phyloP scores from a whole-genome alignment of 805 yeast genomes.

The Yarrowia bubula region DNA sequence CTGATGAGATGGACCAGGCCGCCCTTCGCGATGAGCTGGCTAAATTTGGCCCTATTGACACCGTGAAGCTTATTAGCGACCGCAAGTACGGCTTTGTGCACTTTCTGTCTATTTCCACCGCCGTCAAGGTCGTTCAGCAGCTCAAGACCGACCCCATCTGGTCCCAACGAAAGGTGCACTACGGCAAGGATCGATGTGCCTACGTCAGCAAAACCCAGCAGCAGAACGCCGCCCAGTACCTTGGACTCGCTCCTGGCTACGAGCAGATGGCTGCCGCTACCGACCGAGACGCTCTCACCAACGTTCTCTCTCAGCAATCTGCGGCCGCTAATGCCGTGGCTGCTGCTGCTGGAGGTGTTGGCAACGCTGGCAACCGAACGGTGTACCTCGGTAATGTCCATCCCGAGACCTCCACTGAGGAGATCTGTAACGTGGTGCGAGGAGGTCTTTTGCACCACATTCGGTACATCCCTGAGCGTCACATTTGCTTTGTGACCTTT shows the following conservation, averaged over 20 bases:
- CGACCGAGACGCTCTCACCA: constrained; percentile 49
- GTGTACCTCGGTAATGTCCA: constrained; percentile 89
- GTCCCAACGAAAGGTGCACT: constrained; percentile 73
- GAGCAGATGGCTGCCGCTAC: constrained; percentile 75
- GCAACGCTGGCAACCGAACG: constrained; percentile 88
- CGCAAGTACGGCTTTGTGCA: constrained; percentile 83
- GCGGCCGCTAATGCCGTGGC: constrained; percentile 99
- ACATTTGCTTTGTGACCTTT: constrained; percentile 91
- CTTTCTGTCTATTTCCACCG: constrained; percentile 78
- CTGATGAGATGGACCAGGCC: constrained; percentile 62
- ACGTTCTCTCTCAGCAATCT: constrained; percentile 75
- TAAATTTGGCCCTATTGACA: constrained; percentile 79
- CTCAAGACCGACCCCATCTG: constrained; percentile 61
- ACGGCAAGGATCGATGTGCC: constrained; percentile 90
- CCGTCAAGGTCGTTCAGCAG: constrained; percentile 79
- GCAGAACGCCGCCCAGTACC: constrained; percentile 92
- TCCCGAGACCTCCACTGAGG: constrained; percentile 83
- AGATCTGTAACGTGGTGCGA: constrained; percentile 91
- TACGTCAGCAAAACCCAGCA: constrained; percentile 93
- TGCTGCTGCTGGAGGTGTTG: constrained; percentile 89
- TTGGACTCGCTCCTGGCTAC: constrained; percentile 87
- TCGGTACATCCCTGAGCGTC: constrained; percentile 76
- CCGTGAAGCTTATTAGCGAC: constrained; percentile 72
- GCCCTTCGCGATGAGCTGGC: constrained; percentile 65
- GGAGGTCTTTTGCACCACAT: constrained; percentile 90